These are phyloP conservation scores for Paramecium biaurelia DNA, from an alignment of 73 alveolate genomes.

Conservation along the genomic window DNA sequence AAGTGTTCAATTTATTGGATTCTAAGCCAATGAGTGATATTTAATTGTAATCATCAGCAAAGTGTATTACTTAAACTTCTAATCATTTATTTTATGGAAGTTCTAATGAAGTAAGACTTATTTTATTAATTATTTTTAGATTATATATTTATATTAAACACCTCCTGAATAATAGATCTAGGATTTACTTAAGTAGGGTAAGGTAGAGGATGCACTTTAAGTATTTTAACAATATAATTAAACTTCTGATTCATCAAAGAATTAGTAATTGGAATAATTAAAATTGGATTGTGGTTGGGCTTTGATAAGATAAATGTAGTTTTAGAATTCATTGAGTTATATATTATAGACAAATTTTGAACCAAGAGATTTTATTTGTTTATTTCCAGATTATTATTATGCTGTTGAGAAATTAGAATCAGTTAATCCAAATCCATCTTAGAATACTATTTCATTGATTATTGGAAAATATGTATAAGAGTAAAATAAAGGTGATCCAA, in stretches of 20 bases:
- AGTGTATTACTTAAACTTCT: background rate
- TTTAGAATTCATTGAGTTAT: background rate
- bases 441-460: background rate
- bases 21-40: constrained; percentile 33
- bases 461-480: background rate
- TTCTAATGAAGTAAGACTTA: background rate
- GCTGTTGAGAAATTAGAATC: constrained; percentile 44
- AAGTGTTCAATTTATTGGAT: constrained; percentile 14
- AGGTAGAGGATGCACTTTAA: constrained; percentile 15
- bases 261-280: constrained; percentile 5
- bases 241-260: background rate
- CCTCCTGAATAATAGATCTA: constrained; percentile 27
- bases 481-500: background rate
- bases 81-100: constrained; percentile 4
- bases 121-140: background rate
- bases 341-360: background rate
- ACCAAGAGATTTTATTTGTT: constrained; percentile 49
- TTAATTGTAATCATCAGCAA: background rate
- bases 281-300: constrained; percentile 57
- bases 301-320: background rate
- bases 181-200: constrained; percentile 5
- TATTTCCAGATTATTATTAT: constrained; percentile 29
- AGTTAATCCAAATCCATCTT: constrained; percentile 13
- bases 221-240: background rate
- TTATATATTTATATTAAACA: constrained; percentile 13